These are phyloP conservation scores for Lumnitzera littorea DNA, from an alignment of 345 rosid species.

Conservation along the genomic window DNA sequence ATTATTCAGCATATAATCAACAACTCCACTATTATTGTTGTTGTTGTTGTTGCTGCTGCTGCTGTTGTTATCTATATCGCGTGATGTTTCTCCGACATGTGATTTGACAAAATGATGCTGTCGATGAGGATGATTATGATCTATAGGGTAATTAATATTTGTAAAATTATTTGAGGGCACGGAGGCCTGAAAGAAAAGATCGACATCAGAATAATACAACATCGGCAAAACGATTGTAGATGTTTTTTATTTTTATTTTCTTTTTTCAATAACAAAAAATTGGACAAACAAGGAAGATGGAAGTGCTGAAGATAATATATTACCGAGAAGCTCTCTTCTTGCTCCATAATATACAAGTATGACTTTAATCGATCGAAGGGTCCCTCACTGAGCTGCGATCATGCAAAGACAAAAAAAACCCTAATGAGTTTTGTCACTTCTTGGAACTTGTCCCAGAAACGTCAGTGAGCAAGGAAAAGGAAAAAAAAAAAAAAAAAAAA, in stretches of 20 bases:
- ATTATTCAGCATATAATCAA: conserved; percentile 53
- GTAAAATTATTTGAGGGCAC: conserved; percentile 14
- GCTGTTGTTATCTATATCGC: neutral
- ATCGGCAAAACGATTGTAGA: neutral
- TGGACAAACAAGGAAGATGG: conserved; percentile 8
- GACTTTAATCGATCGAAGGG: neutral
- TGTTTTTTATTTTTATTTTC: neutral
- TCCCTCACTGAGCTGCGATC: conserved; percentile 6
- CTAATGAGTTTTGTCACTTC: conserved; percentile 5
- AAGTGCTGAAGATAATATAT: conserved; percentile 6
- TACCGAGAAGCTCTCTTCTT: conserved; percentile 69
- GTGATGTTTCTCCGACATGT: conserved; percentile 21
- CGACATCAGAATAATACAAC: conserved; percentile 19
- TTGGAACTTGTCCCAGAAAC: conserved; percentile 7
- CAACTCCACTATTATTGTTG: conserved; percentile 28
- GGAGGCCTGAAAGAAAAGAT: conserved; percentile 34
- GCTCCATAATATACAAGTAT: conserved; percentile 40
- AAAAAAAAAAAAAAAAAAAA: neutral
- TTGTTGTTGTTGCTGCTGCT: neutral
- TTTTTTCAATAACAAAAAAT: conserved; percentile 13
- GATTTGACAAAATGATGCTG: conserved; percentile 21
- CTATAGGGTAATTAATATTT: conserved; percentile 37
- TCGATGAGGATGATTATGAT: conserved; percentile 16
- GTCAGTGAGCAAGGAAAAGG: neutral
- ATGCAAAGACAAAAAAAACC: conserved; percentile 12